phyloP scores from a whole-genome alignment of 2,329 filamentous ascomycete species.

The Pseudopithomyces chartarum region DNA sequence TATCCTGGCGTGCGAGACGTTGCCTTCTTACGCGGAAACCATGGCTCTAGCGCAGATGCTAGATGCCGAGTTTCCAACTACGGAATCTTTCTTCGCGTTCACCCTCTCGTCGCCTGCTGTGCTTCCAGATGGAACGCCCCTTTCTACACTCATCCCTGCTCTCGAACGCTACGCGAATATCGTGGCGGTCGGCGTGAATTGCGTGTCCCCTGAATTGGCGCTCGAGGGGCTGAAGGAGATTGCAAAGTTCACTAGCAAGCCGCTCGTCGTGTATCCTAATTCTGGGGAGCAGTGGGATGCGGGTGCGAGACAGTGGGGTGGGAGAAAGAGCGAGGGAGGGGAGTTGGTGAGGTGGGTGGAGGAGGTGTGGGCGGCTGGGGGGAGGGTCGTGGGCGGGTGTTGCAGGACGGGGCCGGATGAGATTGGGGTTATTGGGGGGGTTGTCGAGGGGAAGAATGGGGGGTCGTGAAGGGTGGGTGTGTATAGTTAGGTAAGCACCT shows the following conservation, averaged over 20 bases:
- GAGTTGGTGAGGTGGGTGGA: constrained; percentile 32
- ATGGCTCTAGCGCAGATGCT: constrained; percentile 48
- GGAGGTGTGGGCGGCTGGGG: constrained; percentile 45
- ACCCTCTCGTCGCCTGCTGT: constrained; percentile 39
- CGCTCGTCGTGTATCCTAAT: constrained; percentile 52
- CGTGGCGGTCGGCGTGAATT: constrained; percentile 54
- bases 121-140: constrained; percentile 50
- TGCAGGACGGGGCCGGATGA: constrained; percentile 52
- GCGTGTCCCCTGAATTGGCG: constrained; percentile 44
- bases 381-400: constrained; percentile 53
- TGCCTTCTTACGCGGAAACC: constrained; percentile 49
- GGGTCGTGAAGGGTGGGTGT: too few relatives aligned
- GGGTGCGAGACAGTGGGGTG: constrained; percentile 43
- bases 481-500: too few relatives aligned
- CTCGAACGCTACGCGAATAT: constrained; percentile 39
- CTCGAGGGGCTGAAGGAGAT: constrained; percentile 41
- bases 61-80: constrained; percentile 40
- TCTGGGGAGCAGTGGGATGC: constrained; percentile 55
- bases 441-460: constrained; percentile 15
- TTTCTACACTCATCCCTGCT: constrained; percentile 37
- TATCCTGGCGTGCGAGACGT: constrained; percentile 53
- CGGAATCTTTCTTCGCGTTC: constrained; percentile 50
- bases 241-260: constrained; percentile 33
- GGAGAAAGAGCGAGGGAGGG: constrained; percentile 26
- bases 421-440: constrained; percentile 40